Conservation (phyloP, 1,284 basidiomycete species). For the Flammula alnicola region DNA sequence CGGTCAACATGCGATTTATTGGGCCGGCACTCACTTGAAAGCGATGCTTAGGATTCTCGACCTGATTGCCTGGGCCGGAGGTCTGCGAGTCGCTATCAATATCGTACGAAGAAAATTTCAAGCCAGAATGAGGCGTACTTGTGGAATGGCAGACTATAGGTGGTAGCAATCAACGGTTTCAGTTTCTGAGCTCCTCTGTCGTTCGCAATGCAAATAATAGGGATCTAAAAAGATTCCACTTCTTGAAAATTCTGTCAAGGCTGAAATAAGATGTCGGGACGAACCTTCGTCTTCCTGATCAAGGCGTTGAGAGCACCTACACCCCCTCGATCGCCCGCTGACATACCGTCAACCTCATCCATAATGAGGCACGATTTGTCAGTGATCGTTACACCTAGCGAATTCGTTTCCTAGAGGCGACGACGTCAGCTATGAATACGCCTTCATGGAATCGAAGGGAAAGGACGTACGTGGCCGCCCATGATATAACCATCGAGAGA, state of each 20-base stretch:
- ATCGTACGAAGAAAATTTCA: background rate
- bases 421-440: background rate
- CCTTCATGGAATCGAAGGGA: background rate
- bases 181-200: conserved; percentile 88
- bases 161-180: conserved; percentile 81
- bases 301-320: conserved; percentile 91
- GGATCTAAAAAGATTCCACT: conserved; percentile 79
- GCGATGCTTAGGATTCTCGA: conserved; percentile 89
- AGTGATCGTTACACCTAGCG: conserved; percentile 73
- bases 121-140: conserved; percentile 54
- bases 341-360: conserved; percentile 99
- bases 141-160: conserved; percentile 79
- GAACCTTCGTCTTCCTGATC: conserved; percentile 92
- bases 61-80: conserved; percentile 74
- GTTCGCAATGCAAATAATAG: conserved; percentile 98
- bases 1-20: background rate
- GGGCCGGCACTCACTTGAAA: conserved; percentile 68
- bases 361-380: conserved; percentile 91
- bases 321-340: conserved; percentile 94
- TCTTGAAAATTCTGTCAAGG: background rate
- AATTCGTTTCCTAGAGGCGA: conserved; percentile 58
- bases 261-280: background rate
- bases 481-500: conserved; percentile 89
- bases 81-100: conserved; percentile 50
- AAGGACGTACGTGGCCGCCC: conserved; percentile 55